Conservation (phyloP, 371 early-diverging fungal species). For the Mucor circinelloides region DNA sequence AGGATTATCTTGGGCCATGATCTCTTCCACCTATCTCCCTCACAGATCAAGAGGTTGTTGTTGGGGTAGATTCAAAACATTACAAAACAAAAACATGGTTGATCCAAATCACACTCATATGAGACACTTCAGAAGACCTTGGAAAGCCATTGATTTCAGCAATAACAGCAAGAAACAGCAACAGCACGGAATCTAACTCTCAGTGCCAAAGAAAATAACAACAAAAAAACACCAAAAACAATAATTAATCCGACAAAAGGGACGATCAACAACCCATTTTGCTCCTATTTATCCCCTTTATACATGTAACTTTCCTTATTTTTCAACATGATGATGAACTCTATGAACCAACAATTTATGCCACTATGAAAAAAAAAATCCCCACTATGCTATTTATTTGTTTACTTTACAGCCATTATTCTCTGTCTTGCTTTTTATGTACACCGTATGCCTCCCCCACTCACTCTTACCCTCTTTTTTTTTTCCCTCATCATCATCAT, state of each 20-base stretch:
- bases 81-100: conserved; percentile 39
- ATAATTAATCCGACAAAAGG: conserved; percentile 12
- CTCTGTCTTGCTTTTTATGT: not conserved
- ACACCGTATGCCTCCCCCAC: not conserved
- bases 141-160: conserved; percentile 28
- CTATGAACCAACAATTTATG: not conserved
- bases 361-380: not conserved
- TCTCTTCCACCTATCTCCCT: conserved; percentile 50
- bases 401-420: not conserved
- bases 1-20: conserved; percentile 55
- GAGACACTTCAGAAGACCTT: conserved; percentile 31
- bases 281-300: conserved; percentile 4
- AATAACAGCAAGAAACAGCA: conserved; percentile 5
- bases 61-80: conserved; percentile 54
- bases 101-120: conserved; percentile 30
- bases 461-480: not conserved
- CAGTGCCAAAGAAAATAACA: not conserved
- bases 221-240: conserved; percentile 11
- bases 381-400: not conserved
- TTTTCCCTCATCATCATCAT: not conserved
- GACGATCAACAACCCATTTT: conserved; percentile 6
- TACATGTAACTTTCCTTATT: not conserved
- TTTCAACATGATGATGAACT: not conserved
- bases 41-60: conserved; percentile 55
- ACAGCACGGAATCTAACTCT: not conserved